A percentile compares a stretch with the other conserved stretches of the same genome.
Conservation (phyloP, 805 yeast genomes). For the Torulaspora maleeae region DNA sequence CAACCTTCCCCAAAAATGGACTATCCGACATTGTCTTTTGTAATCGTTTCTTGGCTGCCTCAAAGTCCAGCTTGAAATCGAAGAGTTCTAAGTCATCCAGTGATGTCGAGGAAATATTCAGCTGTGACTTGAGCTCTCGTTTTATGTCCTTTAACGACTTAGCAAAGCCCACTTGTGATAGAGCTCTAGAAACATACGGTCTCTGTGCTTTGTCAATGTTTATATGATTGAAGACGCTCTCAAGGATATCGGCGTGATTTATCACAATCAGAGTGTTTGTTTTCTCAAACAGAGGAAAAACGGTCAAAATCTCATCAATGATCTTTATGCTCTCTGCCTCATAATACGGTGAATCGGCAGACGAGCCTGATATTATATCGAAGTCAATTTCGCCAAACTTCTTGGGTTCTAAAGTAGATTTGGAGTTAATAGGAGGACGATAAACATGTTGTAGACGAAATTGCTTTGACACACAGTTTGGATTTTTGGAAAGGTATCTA, state of each 20-base stretch:
- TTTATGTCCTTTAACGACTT: slow-evolving; percentile 57
- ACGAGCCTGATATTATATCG: slow-evolving; percentile 58
- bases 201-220: slow-evolving; percentile 72
- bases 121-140: slow-evolving; percentile 53
- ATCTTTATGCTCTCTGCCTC: slow-evolving; percentile 90
- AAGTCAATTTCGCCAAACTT: slow-evolving; percentile 80
- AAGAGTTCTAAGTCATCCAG: slow-evolving; percentile 76
- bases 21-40: slow-evolving; percentile 71
- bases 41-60: slow-evolving; percentile 56
- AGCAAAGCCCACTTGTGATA: slow-evolving; percentile 75
- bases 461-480: slow-evolving; percentile 45
- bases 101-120: slow-evolving; percentile 75
- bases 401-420: slow-evolving; percentile 63
- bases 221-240: slow-evolving; percentile 74
- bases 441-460: slow-evolving; percentile 78
- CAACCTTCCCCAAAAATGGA: slow-evolving; percentile 56
- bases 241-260: slow-evolving; percentile 77
- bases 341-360: slow-evolving; percentile 47
- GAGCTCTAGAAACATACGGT: slow-evolving; percentile 57
- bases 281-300: slow-evolving; percentile 62
- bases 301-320: slow-evolving; percentile 62
- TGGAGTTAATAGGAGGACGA: slow-evolving; percentile 52
- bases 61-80: slow-evolving; percentile 69
- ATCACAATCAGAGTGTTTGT: slow-evolving; percentile 56
- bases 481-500: slow-evolving; percentile 65